Evolutionary conservation across 2,329 filamentous ascomycete genomes (phyloP).

Genomic region (Xylariaceae sp.): DNA sequence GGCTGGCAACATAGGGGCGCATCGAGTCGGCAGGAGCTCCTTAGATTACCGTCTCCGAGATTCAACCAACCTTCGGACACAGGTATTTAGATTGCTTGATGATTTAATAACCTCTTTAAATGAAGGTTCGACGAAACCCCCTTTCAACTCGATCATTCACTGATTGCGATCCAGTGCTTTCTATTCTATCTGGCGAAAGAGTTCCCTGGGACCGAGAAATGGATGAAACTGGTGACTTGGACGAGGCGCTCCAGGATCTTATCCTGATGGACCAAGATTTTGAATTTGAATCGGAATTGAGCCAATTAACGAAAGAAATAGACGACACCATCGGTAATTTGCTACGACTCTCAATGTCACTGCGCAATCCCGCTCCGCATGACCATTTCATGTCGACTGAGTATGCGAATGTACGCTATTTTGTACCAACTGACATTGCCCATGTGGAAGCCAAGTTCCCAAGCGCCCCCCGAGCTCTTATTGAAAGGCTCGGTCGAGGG

Average conservation of each 20-base stretch:
- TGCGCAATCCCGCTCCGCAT: slow-evolving; percentile 34
- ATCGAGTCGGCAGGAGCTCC: slow-evolving; percentile 16
- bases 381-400: slow-evolving; percentile 27
- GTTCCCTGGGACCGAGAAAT: slow-evolving; percentile 12
- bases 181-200: slow-evolving; percentile 10
- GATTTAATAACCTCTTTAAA: slow-evolving; percentile 14
- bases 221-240: slow-evolving; percentile 5
- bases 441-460: slow-evolving; percentile 33
- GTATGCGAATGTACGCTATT: slow-evolving; percentile 20
- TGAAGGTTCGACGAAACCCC: slow-evolving; percentile 4
- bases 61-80: slow-evolving; percentile 18
- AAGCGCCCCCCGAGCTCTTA: slow-evolving; percentile 6
- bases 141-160: neutral
- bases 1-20: slow-evolving; percentile 20
- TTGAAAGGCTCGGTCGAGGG: slow-evolving; percentile 28
- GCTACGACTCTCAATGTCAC: slow-evolving; percentile 34
- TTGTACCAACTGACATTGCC: slow-evolving; percentile 26
- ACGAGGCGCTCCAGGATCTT: slow-evolving; percentile 8
- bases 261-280: slow-evolving; percentile 3
- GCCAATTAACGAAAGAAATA: slow-evolving; percentile 19
- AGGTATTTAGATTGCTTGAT: slow-evolving; percentile 22
- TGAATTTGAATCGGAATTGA: slow-evolving; percentile 16
- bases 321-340: slow-evolving; percentile 31
- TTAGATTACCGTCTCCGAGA: slow-evolving; percentile 21
- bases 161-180: slow-evolving; percentile 7